Evolutionary conservation across 1,139 yeast species (phyloP).

Genomic region (Zygotorulaspora mrakii): DNA sequence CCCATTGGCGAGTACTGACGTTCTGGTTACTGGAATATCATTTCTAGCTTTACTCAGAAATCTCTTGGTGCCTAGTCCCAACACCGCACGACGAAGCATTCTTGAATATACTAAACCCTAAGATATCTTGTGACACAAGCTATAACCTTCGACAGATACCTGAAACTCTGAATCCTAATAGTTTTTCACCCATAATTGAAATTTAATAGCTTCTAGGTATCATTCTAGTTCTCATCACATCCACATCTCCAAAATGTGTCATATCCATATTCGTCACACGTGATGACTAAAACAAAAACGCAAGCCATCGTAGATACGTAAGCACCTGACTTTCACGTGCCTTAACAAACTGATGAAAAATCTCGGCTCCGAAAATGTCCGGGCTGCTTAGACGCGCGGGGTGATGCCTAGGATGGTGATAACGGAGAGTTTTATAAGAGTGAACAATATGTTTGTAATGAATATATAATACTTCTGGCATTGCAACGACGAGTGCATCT

Average conservation of each 20-base stretch:
- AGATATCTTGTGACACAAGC: too few species aligned
- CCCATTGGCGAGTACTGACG: conserved; percentile 74
- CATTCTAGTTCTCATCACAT: too few species aligned
- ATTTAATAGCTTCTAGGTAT: too few species aligned
- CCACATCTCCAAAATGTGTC: neutral
- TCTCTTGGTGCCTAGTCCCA: neutral
- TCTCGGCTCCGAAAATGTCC: conserved; percentile 5
- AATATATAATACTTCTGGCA: too few species aligned
- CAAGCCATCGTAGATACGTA: too few species aligned
- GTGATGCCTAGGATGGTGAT: neutral
- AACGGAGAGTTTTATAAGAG: conserved; percentile 2
- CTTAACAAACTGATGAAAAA: neutral
- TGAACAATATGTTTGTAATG: too few species aligned
- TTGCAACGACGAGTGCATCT: too few species aligned
- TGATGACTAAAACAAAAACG: neutral
- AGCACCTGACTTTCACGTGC: neutral
- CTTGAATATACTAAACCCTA: too few species aligned
- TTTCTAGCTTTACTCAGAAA: conserved; percentile 15
- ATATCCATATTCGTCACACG: neutral
- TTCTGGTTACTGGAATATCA: conserved; percentile 47
- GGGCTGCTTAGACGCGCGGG: neutral
- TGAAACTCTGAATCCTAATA: too few species aligned
- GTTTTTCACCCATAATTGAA: too few species aligned
- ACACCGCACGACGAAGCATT: neutral
- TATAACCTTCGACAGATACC: too few species aligned